phyloP scores from a whole-genome alignment of 2,329 filamentous ascomycete species.

The Cladosporium phlei region DNA sequence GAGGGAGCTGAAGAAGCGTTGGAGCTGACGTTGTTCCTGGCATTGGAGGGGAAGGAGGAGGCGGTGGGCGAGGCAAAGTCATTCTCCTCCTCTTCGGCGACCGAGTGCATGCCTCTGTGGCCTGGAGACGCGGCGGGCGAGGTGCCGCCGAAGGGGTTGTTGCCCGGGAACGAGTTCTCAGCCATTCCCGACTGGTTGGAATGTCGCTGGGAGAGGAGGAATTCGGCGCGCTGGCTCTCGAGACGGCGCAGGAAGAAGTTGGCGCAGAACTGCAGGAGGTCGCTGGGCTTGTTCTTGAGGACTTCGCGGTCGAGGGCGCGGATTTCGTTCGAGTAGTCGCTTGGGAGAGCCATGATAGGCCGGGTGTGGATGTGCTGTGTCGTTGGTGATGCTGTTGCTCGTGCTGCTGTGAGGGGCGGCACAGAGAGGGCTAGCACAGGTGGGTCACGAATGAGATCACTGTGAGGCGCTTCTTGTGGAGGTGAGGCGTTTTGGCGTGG shows the following conservation, averaged over 20 bases:
- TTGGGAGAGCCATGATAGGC: constrained; percentile 42
- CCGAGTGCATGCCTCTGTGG: constrained; percentile 51
- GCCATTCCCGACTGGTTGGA: constrained; percentile 56
- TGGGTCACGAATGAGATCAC: too few relatives aligned
- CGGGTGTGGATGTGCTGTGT: too few relatives aligned
- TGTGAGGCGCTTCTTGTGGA: too few relatives aligned
- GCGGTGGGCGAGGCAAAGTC: constrained; percentile 68
- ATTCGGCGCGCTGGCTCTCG: constrained; percentile 58
- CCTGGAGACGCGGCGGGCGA: constrained; percentile 14
- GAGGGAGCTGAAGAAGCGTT: constrained; percentile 36
- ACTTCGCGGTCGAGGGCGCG: constrained; percentile 60
- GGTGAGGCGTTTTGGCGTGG: too few relatives aligned
- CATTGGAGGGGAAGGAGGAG: constrained; percentile 40
- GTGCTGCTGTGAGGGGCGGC: too few relatives aligned
- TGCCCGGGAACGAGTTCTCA: constrained; percentile 69
- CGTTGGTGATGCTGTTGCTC: too few relatives aligned
- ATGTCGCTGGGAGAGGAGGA: constrained; percentile 48
- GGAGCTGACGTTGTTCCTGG: constrained; percentile 42
- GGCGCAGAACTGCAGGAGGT: constrained; percentile 66
- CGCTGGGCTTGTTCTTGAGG: constrained; percentile 53
- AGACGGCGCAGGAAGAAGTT: constrained; percentile 64
- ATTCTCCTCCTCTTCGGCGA: constrained; percentile 81
- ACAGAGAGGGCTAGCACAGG: too few relatives aligned
- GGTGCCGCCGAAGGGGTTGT: constrained; percentile 66
- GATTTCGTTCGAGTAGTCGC: constrained; percentile 58